Evolutionary conservation across 148 eudicot genomes (phyloP), one percentile per base, ranked within the genome.

Genomic region (Diospyros kaki): DNA sequence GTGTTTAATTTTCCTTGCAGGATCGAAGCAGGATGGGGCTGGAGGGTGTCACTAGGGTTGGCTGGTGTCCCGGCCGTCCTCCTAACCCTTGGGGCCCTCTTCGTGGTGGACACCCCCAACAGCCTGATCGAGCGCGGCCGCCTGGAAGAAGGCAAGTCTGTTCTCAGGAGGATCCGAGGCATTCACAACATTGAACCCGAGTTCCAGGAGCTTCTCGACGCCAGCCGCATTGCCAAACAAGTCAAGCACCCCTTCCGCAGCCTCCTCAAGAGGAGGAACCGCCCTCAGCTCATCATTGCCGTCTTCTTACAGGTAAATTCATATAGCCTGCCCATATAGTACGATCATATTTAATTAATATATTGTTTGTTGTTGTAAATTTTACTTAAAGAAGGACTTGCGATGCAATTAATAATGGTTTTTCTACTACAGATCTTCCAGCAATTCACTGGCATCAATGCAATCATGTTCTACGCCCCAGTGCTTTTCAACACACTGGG

Each of bases 11-110:
- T n/a, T 28, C 28, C 28, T 28, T 28, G 8, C 81, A 95, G 97
- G 71, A 95, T 95, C 68, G 62, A 84, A 56, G 97, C 90, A 58
- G 97, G 91, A 77, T 90, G 91, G 89, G 99, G 99, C 38, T 95
- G 99, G 99, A 87, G 99, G 73, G 48, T 95, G 2, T 92, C 97
- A 6, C 68, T 95, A 10, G 99, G 96, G 50, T 65, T 92, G 42
- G 99, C 97, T 0, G 99, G 93, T 5, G 43, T 95, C 66, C 99
- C 99, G 3, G 99, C 97, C 0, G n/a, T 62, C 6, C 78, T 95
- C 8, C 87, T 95, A 0, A 90, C 94, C 51, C 4, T 95, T 18
- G 97, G 97, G 41, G 83, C 99, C 4, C 66, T 95, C 1, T 5
- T 95, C 0, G 93, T 95, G 15, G 81, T 78, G 0, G 99, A 95